Evolutionary conservation across 371 early-diverging fungal genomes (phyloP), one percentile per base, ranked within the genome.

Genomic region (Chytridium lagenaria): DNA sequence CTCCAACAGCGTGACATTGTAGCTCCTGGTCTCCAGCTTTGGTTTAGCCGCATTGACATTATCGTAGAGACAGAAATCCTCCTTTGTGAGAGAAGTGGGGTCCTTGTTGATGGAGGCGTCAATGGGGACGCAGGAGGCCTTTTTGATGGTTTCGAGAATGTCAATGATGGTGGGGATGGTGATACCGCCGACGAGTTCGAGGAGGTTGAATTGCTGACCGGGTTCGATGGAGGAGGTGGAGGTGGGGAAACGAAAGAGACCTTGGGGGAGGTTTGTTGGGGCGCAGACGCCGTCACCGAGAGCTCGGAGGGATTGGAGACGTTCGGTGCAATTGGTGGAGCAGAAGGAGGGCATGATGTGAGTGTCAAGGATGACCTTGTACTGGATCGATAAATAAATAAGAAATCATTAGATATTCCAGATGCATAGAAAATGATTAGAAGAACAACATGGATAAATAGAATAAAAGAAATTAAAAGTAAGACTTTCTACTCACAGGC

Each of bases 171-270:
- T 40, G 16, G 65, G 22, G 15, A 40, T 38, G 26, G 63, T 51
- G 34, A 71, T 70, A n/a, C 71, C 75, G 7, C 59, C 66, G 19
- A 70, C 64, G 15, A 74, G 61, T 2, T 34, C 34, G 12, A 61
- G 61, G 3, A 61, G 7, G 61, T 61, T 34, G 19, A 61, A 31
- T 23, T 33, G 30, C 30, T 34, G 7, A 16, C 61, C 37, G 10
- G 2, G 7, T 28, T 28, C 12, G 10, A 10, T 34, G n/a, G 7
- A 2, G 19, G 16, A 7, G 19, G 34, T 37, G 2, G 16, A 28
- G 15, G 30, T 19, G 37, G 61, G 61, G 16, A 61, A 34, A 26
- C 5, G 12, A 23, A 52, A 52, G 23, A 52, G n/a, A 10, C 55
- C 55, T n/a, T n/a, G 55, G 23, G 55, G n/a, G 26, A 26, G 5